Conservation (phyloP, 2,329 filamentous ascomycete genomes). For the Thielaviopsis cerberus region DNA sequence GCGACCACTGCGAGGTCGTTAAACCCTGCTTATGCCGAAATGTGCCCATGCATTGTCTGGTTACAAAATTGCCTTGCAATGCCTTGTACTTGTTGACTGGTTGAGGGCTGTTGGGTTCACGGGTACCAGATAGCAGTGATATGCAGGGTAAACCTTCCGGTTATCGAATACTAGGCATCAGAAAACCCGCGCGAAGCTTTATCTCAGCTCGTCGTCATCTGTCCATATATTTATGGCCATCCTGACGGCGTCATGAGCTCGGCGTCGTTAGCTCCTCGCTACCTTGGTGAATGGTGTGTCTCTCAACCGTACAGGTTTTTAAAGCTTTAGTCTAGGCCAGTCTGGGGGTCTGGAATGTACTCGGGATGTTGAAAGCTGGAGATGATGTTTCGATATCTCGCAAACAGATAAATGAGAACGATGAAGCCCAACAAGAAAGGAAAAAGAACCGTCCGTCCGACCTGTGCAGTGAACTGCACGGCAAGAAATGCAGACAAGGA, state of each 20-base stretch:
- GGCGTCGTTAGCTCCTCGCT: neutral
- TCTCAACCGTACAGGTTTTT: neutral
- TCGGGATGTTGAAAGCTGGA: neutral
- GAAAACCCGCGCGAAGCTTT: neutral
- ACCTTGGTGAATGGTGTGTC: neutral
- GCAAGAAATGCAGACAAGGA: neutral
- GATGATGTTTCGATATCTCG: neutral
- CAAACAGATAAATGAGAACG: too few species aligned
- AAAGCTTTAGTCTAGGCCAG: neutral
- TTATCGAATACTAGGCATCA: neutral
- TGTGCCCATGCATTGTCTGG: neutral
- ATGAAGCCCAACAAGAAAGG: too few species aligned
- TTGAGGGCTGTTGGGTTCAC: too few species aligned
- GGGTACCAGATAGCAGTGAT: neutral
- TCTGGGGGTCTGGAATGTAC: neutral
- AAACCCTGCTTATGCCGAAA: neutral
- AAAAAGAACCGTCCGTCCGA: too few species aligned
- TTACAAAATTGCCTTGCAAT: neutral
- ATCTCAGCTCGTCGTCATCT: neutral
- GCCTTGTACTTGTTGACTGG: neutral
- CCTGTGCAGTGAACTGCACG: neutral
- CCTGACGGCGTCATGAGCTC: neutral
- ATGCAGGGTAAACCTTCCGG: neutral
- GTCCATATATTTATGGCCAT: neutral
- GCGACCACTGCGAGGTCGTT: neutral